Conservation (phyloP, 257 asterid genomes). For the Nicotiana undulata region DNA sequence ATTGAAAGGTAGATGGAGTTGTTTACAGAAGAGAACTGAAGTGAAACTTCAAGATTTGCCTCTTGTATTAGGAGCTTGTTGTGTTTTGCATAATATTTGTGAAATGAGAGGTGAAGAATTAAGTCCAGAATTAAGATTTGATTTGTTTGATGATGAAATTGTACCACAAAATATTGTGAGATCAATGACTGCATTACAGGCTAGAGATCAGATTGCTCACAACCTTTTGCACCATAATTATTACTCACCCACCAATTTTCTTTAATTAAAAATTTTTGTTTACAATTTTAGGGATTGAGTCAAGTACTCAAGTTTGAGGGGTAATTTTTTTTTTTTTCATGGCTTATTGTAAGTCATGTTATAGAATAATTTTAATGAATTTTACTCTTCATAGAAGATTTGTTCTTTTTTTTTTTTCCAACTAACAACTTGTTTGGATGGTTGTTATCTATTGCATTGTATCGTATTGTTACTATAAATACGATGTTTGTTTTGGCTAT, state of each 20-base stretch:
- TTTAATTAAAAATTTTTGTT: constrained; percentile 1
- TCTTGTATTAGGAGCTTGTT: constrained; percentile 73
- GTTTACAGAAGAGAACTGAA: constrained; percentile 76
- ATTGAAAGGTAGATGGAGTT: constrained; percentile 73
- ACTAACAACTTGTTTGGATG: no score
- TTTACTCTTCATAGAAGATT: neutral
- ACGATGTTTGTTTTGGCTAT: no score
- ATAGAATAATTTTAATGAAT: neutral
- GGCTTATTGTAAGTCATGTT: neutral
- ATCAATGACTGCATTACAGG: constrained; percentile 33
- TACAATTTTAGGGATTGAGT: neutral
- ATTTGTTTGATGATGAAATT: constrained; percentile 52
- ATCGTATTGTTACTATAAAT: no score
- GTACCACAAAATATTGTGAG: constrained; percentile 35
- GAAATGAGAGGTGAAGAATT: constrained; percentile 57
- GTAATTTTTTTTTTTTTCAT: neutral
- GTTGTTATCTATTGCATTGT: no score
- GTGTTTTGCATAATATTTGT: constrained; percentile 76
- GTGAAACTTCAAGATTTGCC: constrained; percentile 83
- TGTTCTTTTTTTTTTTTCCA: no score
- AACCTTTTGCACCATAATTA: constrained; percentile 58
- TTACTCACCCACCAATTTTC: constrained; percentile 36
- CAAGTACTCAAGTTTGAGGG: no score
- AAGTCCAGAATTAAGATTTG: constrained; percentile 43
- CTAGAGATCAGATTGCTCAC: constrained; percentile 73